Evolutionary conservation across 352 stramenopile genomes (phyloP).

Genomic region (Globisporangium cystogenes): DNA sequence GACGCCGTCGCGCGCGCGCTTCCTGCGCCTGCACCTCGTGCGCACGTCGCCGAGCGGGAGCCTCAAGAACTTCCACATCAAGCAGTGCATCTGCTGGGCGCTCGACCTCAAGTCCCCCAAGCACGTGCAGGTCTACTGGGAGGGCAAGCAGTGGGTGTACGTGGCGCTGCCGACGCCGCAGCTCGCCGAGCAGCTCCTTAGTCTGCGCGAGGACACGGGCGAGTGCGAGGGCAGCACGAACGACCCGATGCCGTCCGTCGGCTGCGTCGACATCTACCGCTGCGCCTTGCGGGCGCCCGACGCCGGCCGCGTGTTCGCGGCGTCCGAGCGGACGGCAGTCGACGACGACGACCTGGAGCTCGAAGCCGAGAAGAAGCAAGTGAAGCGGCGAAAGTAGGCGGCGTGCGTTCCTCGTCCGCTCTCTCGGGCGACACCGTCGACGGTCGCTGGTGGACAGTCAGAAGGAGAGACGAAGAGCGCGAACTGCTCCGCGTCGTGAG

Average conservation of each 20-base stretch:
- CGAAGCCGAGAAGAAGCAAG: conserved; percentile 7
- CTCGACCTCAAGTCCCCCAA: conserved; percentile 39
- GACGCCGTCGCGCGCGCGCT: conserved; percentile 45
- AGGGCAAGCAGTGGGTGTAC: conserved; percentile 42
- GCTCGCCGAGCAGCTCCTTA: conserved; percentile 31
- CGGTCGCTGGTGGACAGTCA: background rate
- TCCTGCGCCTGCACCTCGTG: conserved; percentile 49
- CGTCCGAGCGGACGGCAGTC: background rate
- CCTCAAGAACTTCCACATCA: conserved; percentile 71
- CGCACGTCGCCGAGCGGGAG: conserved; percentile 32
- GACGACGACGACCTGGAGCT: conserved; percentile 3
- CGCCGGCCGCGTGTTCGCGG: too few species aligned
- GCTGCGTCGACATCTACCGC: conserved; percentile 49
- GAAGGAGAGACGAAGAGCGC: too few species aligned
- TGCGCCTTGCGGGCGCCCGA: conserved; percentile 13
- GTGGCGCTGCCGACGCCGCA: conserved; percentile 35
- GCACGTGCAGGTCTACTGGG: conserved; percentile 44
- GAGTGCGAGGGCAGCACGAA: conserved; percentile 29
- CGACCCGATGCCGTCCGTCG: conserved; percentile 60
- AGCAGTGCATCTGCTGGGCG: conserved; percentile 55
- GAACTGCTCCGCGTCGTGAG: too few species aligned
- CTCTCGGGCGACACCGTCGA: too few species aligned
- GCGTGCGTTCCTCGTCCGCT: too few species aligned
- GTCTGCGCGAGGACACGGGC: conserved; percentile 22
- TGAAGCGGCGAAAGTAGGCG: conserved; percentile 4